Evolutionary conservation across 208 protist genomes (phyloP), one percentile per base, ranked within the genome.

Genomic region (Leishmania aethiopica): DNA sequence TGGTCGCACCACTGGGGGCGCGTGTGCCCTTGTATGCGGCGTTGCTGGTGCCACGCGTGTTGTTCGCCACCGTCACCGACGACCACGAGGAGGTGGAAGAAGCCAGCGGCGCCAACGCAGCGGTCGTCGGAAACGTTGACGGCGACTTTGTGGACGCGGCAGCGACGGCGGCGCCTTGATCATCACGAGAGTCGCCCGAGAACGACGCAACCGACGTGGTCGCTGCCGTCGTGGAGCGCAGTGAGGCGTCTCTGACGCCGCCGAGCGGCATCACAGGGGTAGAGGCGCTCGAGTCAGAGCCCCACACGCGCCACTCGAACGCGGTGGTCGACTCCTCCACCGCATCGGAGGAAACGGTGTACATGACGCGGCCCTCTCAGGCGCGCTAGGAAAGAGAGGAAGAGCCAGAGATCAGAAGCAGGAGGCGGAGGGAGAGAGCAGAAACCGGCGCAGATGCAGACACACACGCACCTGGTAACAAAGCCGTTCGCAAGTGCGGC

Each of bases 281-380:
- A 32, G 74, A 40, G 22, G 35, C 55, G 37, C 51, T 47, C 55
- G 55, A 67, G 19, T 67, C 74, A 28, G 51, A 66, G 74, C 74
- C 53, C 74, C 74, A 77, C 55, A 77, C 74, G 19, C 74, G 74
- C 47, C 53, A 64, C 55, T 77, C 74, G 55, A 47, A 77, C 53
- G 53, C 32, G 51, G 51, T 35, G 37, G 53, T 5, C 8, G 74
- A 47, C 35, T 77, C 74, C 35, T 42, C 74, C 2, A 11, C 35
- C 17, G 51, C 35, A 13, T 66, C 74, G 11, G 47, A 49, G 7
- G 74, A 62, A 13, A 7, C 2, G 10, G 74, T 59, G 55, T 66
- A 77, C 74, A 77, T 77, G 51, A 35, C 32, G 28, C 25, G 4
- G 47, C 17, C 7, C 35, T 35, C 5, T 19, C 49, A 8, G 0